Conservation (phyloP, 345 rosid species). For the Pelargonium nanum region DNA sequence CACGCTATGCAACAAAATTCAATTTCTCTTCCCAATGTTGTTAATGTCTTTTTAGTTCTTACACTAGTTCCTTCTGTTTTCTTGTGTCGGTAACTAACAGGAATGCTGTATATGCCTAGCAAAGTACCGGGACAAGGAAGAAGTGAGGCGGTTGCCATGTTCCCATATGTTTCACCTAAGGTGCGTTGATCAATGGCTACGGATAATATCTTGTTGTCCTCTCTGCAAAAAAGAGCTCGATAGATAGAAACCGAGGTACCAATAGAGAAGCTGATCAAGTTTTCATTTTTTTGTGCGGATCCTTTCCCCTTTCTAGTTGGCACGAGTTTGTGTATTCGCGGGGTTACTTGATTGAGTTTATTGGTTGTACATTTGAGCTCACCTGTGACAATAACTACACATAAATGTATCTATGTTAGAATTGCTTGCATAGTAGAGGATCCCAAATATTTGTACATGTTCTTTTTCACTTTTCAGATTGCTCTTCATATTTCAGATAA, state of each 20-base stretch:
- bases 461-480: too few relatives aligned
- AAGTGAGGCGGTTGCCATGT: conserved; percentile 78
- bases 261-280: background rate
- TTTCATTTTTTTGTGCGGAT: background rate
- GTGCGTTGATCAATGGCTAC: conserved; percentile 98
- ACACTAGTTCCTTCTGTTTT: too few relatives aligned
- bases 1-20: background rate
- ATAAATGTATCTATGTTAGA: background rate
- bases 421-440: background rate
- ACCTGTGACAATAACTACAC: conserved; percentile 18
- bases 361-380: conserved; percentile 25
- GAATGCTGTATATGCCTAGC: conserved; percentile 89
- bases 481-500: too few relatives aligned
- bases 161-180: conserved; percentile 80
- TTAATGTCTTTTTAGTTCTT: too few relatives aligned
- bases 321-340: conserved; percentile 10
- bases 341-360: conserved; percentile 38
- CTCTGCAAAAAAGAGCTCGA: conserved; percentile 84
- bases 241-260: conserved; percentile 23
- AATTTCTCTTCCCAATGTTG: too few relatives aligned
- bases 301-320: conserved; percentile 1
- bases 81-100: too few relatives aligned
- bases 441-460: background rate
- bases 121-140: conserved; percentile 80
- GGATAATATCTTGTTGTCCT: conserved; percentile 90